These are phyloP conservation scores for Rachicladosporium sp. DNA, from an alignment of 2,329 filamentous ascomycete genomes.

Conservation along the genomic window DNA sequence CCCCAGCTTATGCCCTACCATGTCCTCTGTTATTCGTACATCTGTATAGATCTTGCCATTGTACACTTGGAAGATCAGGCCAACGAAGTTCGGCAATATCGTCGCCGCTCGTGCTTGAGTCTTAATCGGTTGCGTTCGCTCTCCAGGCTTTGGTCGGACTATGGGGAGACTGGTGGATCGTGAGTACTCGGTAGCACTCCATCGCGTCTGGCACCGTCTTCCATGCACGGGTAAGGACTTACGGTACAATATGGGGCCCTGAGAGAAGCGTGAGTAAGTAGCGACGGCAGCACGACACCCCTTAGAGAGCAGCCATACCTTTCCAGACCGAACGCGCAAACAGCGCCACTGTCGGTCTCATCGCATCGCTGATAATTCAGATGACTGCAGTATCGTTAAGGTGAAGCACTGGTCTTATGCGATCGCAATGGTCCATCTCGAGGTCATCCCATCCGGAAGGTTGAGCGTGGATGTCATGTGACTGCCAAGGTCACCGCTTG, in stretches of 20 bases:
- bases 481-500: too few species aligned
- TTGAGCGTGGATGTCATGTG: too few species aligned
- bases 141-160: slow-evolving; percentile 45
- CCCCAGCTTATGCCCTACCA: slow-evolving; percentile 91
- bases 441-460: too few species aligned
- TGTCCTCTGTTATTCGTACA: slow-evolving; percentile 77
- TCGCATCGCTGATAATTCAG: slow-evolving; percentile 7
- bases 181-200: not conserved
- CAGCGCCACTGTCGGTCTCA: slow-evolving; percentile 19
- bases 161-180: slow-evolving; percentile 46
- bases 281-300: too few species aligned
- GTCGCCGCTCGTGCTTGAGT: slow-evolving; percentile 85
- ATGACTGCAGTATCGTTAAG: too few species aligned
- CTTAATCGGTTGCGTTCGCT: slow-evolving; percentile 59
- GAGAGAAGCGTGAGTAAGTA: slow-evolving; percentile 8
- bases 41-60: slow-evolving; percentile 83
- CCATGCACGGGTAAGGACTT: slow-evolving; percentile 26
- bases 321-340: slow-evolving; percentile 74
- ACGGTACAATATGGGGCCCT: slow-evolving; percentile 63
- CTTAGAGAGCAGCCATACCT: slow-evolving; percentile 39
- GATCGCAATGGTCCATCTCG: too few species aligned
- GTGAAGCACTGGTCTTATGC: too few species aligned
- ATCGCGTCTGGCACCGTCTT: slow-evolving; percentile 5
- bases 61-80: slow-evolving; percentile 77
- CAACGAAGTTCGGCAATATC: slow-evolving; percentile 85